A percentile compares a stretch with the other conserved stretches of the same genome.
Evolutionary conservation across 169 alveolate genomes (phyloP).

Genomic region (Ichthyophthirius multifiliis): DNA sequence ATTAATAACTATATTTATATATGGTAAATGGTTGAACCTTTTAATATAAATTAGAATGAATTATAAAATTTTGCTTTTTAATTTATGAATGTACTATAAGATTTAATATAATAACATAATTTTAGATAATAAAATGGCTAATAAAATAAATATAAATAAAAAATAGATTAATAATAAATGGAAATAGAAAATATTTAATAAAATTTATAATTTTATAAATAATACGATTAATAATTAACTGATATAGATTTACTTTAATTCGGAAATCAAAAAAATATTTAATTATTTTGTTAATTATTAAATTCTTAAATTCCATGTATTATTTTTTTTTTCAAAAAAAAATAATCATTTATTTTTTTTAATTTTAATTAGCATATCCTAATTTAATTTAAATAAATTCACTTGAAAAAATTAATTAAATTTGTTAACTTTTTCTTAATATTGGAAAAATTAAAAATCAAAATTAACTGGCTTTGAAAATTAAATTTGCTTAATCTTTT

Average conservation of each 20-base stretch:
- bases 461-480: background rate
- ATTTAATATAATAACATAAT: background rate
- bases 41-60: background rate
- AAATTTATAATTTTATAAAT: too few species aligned
- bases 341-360: background rate
- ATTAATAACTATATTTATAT: background rate
- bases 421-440: background rate
- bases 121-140: background rate
- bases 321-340: background rate
- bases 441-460: background rate
- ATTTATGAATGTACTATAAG: background rate
- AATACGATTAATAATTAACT: background rate
- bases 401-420: background rate
- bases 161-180: background rate
- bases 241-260: background rate
- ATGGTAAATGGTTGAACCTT: background rate
- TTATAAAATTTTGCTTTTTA: background rate
- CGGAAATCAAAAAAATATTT: background rate
- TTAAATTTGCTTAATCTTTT: background rate
- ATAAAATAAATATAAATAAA: background rate
- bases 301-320: background rate
- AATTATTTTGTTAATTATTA: background rate
- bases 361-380: background rate
- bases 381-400: background rate
- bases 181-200: background rate